Conservation (phyloP, 805 yeast species). For the Yamadazyma philogaea region DNA sequence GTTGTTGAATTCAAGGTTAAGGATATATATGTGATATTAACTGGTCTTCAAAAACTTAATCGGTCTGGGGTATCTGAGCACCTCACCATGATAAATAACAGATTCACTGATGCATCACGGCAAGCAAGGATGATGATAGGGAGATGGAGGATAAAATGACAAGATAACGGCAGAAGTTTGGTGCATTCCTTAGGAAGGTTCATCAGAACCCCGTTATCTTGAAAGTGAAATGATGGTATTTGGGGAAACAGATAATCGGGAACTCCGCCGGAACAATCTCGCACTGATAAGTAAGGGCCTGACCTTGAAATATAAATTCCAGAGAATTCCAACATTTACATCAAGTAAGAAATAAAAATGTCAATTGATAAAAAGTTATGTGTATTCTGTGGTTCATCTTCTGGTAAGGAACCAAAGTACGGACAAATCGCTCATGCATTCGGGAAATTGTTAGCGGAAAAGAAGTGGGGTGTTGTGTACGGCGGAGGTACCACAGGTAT, state of each 20-base stretch:
- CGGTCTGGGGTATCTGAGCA: too few relatives aligned
- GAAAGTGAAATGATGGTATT: background rate
- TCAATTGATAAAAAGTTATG: conserved; percentile 50
- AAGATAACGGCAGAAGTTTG: background rate
- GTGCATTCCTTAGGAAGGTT: background rate
- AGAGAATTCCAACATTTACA: background rate
- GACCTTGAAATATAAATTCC: conserved; percentile 1
- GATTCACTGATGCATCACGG: too few relatives aligned
- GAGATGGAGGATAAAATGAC: too few relatives aligned
- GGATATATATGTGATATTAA: too few relatives aligned
- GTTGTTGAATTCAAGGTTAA: too few relatives aligned
- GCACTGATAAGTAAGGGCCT: background rate
- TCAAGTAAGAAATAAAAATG: conserved; percentile 2
- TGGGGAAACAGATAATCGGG: conserved; percentile 1
- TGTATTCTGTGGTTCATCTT: conserved; percentile 84
- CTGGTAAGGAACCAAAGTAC: conserved; percentile 54
- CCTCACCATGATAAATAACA: too few relatives aligned
- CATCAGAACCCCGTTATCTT: background rate
- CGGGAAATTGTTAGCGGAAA: conserved; percentile 55
- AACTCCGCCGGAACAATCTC: conserved; percentile 7
- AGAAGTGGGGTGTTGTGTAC: conserved; percentile 73
- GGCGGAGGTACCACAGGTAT: conserved; percentile 89
- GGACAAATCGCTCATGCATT: conserved; percentile 54
- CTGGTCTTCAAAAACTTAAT: too few relatives aligned
- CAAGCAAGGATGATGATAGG: too few relatives aligned